Evolutionary conservation across 768 basidiomycete species (phyloP), one percentile per base, ranked within the genome.

Genomic region (Steccherinum ochraceum): DNA sequence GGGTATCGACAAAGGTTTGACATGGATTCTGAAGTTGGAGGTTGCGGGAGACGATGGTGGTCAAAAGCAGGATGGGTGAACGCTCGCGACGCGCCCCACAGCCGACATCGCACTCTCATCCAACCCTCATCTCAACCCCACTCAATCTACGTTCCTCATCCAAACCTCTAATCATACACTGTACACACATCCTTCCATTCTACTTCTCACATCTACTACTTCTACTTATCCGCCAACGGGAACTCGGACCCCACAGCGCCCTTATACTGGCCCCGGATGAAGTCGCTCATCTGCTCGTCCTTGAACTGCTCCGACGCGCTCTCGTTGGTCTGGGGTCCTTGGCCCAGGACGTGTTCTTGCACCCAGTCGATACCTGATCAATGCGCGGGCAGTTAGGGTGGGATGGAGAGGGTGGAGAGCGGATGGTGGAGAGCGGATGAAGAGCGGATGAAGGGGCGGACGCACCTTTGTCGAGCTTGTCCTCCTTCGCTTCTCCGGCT

Each of bases 261-360:
- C 62, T 72, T 71, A 50, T 62, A 73, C 24, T 61, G 57, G 5
- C 51, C 46, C 12, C 68, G 56, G 27, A 73, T 62, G 19, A 58
- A 61, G 56, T 64, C 59, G 10, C 66, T 63, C 50, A 72, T 71
- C 57, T 65, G 61, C 49, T 69, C 64, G 56, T 73, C 72, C 53
- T 72, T 74, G 54, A 62, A 49, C 59, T 73, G 71, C 57, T 73
- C 72, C 24, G 67, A 20, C 3, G 65, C 68, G 19, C 62, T 59
- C 56, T 74, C 72, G 52, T 72, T 59, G 24, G 61, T 58, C 59
- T 74, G 72, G 30, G 58, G 54, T 5, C 72, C 71, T 35, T 64
- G 49, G 23, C 63, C 60, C 35, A 74, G 56, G 30, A 71, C 60
- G 57, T 72, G 70, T 54, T 74, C 67, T 53, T 74, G 72, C n/a